These are phyloP conservation scores for Blastobotrys arbuscula DNA, from an alignment of 1,139 yeast species.

Conservation along the genomic window DNA sequence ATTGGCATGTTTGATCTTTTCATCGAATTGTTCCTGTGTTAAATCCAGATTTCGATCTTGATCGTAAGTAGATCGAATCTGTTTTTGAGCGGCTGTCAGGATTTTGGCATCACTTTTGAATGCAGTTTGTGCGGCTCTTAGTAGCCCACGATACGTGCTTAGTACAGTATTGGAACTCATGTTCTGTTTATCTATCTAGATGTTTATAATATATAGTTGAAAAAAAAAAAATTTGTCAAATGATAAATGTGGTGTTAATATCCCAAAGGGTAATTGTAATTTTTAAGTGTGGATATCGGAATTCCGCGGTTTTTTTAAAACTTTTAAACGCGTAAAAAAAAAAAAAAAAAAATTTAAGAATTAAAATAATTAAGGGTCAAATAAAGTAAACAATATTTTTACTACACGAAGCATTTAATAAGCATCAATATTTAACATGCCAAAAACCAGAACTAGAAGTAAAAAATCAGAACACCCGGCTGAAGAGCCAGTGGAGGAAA, in stretches of 20 bases:
- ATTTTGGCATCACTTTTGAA: conserved; percentile 53
- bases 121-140: conserved; percentile 66
- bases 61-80: conserved; percentile 58
- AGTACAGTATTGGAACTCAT: conserved; percentile 14
- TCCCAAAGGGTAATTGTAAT: no score
- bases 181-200: no score
- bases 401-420: not conserved
- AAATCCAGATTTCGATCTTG: conserved; percentile 29
- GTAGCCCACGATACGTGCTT: conserved; percentile 60
- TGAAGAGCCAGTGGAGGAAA: not conserved
- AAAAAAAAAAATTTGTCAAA: no score
- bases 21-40: conserved; percentile 45
- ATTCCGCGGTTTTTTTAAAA: not conserved
- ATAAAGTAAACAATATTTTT: not conserved
- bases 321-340: not conserved
- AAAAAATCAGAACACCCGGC: conserved; percentile 8
- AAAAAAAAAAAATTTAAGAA: not conserved
- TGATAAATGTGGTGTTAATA: no score
- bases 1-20: conserved; percentile 44
- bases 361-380: not conserved
- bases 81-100: conserved; percentile 47
- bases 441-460: conserved; percentile 5
- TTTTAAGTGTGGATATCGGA: no score
- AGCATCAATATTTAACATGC: conserved; percentile 3
- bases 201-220: no score